These are phyloP conservation scores for Pittosporum tobira DNA, from an alignment of 129 eudicot species.

Conservation along the genomic window DNA sequence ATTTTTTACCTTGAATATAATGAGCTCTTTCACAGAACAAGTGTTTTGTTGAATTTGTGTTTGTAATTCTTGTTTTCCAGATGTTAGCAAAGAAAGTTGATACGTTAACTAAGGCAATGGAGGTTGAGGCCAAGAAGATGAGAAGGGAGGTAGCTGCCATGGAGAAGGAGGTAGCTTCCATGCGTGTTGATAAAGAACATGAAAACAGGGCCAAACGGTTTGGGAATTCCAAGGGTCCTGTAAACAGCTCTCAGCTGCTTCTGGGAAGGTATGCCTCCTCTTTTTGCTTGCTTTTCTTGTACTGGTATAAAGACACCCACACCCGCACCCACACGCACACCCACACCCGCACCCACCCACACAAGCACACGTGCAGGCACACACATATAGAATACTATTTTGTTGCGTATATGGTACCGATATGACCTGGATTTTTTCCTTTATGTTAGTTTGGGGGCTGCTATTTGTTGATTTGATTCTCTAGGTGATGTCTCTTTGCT, in stretches of 20 bases:
- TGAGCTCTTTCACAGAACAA: background rate
- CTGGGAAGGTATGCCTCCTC: constrained; percentile 60
- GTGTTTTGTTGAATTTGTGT: background rate
- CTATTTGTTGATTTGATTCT: too few species aligned
- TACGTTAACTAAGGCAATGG: constrained; percentile 90
- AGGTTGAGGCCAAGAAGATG: constrained; percentile 94
- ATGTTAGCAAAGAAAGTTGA: constrained; percentile 94
- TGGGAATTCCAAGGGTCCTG: constrained; percentile 52
- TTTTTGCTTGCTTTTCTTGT: background rate
- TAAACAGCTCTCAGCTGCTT: constrained; percentile 54
- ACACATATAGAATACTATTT: too few species aligned
- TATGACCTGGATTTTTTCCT: too few species aligned
- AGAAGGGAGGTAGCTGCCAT: constrained; percentile 87
- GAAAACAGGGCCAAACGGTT: constrained; percentile 60
- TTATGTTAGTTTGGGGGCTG: too few species aligned
- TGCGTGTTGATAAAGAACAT: constrained; percentile 85
- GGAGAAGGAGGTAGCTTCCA: constrained; percentile 91
- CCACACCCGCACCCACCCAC: too few species aligned
- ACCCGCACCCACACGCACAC: too few species aligned
- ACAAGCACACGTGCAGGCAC: background rate
- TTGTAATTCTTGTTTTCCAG: constrained; percentile 26
- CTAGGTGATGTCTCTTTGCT: too few species aligned
- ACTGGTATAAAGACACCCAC: too few species aligned
- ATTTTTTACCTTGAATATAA: constrained; percentile 3
- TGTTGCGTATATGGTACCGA: too few species aligned